A percentile compares a stretch with the other conserved stretches of the same genome.
phyloP scores from a whole-genome alignment of 108 stramenopile genomes.

The Thalassiosira profunda region DNA sequence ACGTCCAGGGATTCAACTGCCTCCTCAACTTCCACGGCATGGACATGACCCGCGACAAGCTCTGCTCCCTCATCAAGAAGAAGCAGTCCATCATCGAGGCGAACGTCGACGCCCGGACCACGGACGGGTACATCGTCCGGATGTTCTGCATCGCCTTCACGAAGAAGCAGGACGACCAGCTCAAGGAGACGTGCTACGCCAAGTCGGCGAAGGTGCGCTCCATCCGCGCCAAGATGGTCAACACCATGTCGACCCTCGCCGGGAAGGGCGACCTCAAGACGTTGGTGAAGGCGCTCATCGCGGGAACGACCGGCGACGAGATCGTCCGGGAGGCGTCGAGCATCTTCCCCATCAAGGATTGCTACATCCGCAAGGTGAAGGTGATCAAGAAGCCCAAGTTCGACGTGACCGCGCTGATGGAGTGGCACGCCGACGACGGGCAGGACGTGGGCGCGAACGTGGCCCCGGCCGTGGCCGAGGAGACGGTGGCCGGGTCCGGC shows the following conservation, averaged over 20 bases:
- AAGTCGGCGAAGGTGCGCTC: slow-evolving; percentile 95
- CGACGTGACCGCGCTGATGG: slow-evolving; percentile 99
- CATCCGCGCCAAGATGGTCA: slow-evolving; percentile 99
- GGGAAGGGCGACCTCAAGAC: slow-evolving; percentile 98
- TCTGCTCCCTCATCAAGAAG: slow-evolving; percentile 99
- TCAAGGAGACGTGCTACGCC: slow-evolving; percentile 98
- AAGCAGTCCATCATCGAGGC: slow-evolving; percentile 99
- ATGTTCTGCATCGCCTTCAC: slow-evolving; percentile 99
- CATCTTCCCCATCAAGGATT: slow-evolving; percentile 99
- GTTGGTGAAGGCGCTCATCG: slow-evolving; percentile 97
- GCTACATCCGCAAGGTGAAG: slow-evolving; percentile 99
- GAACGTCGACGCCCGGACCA: slow-evolving; percentile 98
- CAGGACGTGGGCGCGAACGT: slow-evolving; percentile 77
- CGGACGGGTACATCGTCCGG: slow-evolving; percentile 98
- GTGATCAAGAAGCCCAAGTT: slow-evolving; percentile 99
- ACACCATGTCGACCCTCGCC: slow-evolving; percentile 95
- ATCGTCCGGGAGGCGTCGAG: slow-evolving; percentile 89
- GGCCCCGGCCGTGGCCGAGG: slow-evolving; percentile 83
- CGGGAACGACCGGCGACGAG: slow-evolving; percentile 93
- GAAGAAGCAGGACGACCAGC: slow-evolving; percentile 95
- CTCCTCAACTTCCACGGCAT: slow-evolving; percentile 99
- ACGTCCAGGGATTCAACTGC: slow-evolving; percentile 99
- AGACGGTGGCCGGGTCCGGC: slow-evolving; percentile 88
- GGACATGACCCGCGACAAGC: slow-evolving; percentile 99
- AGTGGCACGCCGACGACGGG: slow-evolving; percentile 97